A percentile compares a stretch with the other conserved stretches of the same genome.
Evolutionary conservation across 495 filamentous ascomycete species (phyloP).

Genomic region (Podospora appendiculata): DNA sequence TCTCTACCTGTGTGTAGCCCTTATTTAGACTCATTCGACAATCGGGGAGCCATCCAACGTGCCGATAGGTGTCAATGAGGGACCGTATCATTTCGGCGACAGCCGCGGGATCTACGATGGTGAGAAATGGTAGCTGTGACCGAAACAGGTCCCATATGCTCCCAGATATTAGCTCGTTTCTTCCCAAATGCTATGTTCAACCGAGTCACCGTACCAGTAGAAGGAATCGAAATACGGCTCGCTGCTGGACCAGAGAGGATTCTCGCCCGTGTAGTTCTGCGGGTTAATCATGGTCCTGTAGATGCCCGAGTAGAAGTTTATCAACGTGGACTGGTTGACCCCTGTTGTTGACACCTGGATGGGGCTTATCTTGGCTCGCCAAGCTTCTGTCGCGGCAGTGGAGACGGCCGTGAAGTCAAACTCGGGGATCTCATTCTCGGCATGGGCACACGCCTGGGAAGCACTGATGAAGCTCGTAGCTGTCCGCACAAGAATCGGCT

Average conservation of each 20-base stretch:
- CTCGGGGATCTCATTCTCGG: conserved; percentile 57
- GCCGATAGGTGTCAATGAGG: conserved; percentile 63
- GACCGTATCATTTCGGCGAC: conserved; percentile 61
- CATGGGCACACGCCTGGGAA: conserved; percentile 58
- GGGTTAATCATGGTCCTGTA: conserved; percentile 68
- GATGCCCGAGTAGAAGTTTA: conserved; percentile 61
- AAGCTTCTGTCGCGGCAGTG: conserved; percentile 45
- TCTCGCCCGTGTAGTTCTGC: conserved; percentile 75
- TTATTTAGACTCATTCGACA: conserved; percentile 58
- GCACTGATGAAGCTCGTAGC: conserved; percentile 65
- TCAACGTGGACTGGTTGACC: conserved; percentile 46
- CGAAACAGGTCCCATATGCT: conserved; percentile 67
- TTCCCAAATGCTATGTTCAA: conserved; percentile 9
- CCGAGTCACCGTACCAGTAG: conserved; percentile 48
- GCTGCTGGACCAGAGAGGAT: conserved; percentile 60
- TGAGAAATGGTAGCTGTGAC: conserved; percentile 63
- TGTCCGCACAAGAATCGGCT: conserved; percentile 52
- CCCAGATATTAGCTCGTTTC: not conserved
- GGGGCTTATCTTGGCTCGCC: conserved; percentile 55
- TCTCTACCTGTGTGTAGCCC: conserved; percentile 54
- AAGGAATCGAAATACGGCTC: conserved; percentile 81
- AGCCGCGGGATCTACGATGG: conserved; percentile 55
- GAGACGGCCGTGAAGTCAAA: conserved; percentile 56
- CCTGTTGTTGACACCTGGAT: conserved; percentile 50
- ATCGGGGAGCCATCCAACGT: conserved; percentile 63